Conservation (phyloP, 495 filamentous ascomycete genomes). For the Lepidopterella palustris region DNA sequence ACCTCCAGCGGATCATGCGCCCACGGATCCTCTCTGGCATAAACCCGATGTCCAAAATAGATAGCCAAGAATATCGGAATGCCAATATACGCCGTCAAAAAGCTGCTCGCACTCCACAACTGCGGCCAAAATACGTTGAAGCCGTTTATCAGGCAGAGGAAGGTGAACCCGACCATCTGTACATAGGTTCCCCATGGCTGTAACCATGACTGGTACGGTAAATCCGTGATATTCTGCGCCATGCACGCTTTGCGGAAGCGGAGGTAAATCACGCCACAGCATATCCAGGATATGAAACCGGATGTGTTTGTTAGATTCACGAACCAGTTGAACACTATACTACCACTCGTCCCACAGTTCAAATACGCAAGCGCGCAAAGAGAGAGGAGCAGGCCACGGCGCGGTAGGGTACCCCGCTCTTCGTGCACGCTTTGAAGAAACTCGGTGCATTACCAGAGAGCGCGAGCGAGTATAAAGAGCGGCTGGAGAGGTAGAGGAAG, state of each 20-base stretch:
- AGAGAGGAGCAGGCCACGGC: constrained; percentile 31
- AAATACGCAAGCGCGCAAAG: constrained; percentile 33
- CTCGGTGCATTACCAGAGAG: constrained; percentile 31
- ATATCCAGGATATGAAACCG: constrained; percentile 57
- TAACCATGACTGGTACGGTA: constrained; percentile 47
- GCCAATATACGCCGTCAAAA: constrained; percentile 59
- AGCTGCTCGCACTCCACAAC: constrained; percentile 46
- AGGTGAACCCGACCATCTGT: constrained; percentile 43
- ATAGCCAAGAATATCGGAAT: constrained; percentile 53
- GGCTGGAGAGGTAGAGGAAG: constrained; percentile 52
- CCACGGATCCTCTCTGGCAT: constrained; percentile 48
- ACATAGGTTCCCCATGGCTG: constrained; percentile 51
- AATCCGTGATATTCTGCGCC: constrained; percentile 46
- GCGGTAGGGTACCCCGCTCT: constrained; percentile 31
- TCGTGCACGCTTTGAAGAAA: constrained; percentile 33
- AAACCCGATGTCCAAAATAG: constrained; percentile 48
- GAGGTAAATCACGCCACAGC: constrained; percentile 53
- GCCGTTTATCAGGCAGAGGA: constrained; percentile 55
- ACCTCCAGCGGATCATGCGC: constrained; percentile 46
- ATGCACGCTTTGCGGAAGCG: constrained; percentile 51
- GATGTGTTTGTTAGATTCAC: constrained; percentile 56
- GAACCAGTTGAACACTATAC: constrained; percentile 47
- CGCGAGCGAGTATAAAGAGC: constrained; percentile 44
- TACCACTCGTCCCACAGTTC: constrained; percentile 17
- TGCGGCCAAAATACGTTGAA: constrained; percentile 57